A percentile compares a stretch with the other conserved stretches of the same genome.
phyloP scores from a whole-genome alignment of 1,284 basidiomycete species.

The Singerocomus inundabilis region DNA sequence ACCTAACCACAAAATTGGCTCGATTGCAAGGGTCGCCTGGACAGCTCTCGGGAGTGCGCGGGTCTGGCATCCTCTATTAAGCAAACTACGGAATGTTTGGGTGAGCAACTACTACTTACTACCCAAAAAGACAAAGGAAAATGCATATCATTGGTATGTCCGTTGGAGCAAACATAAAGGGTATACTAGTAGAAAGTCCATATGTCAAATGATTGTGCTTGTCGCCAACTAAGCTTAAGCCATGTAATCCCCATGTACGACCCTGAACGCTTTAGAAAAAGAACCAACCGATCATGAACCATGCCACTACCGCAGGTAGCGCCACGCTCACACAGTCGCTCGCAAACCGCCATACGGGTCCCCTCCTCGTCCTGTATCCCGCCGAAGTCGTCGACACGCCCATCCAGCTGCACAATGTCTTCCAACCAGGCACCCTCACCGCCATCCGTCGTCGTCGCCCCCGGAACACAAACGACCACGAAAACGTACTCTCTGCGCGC shows the following conservation, averaged over 20 bases:
- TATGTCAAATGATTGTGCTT: slow-evolving; percentile 7
- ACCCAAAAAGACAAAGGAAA: not conserved
- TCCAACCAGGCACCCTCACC: slow-evolving; percentile 36
- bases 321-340: slow-evolving; percentile 28
- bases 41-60: no score
- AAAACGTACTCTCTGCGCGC: slow-evolving; percentile 16
- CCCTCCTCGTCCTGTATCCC: not conserved
- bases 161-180: no score
- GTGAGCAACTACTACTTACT: not conserved
- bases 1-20: no score
- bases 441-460: slow-evolving; percentile 43
- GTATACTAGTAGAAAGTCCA: no score
- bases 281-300: slow-evolving; percentile 29
- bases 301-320: slow-evolving; percentile 27
- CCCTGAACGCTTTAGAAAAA: slow-evolving; percentile 20
- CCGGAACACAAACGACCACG: slow-evolving; percentile 42
- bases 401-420: slow-evolving; percentile 6
- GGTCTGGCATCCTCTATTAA: no score
- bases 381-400: not conserved
- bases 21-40: no score
- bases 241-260: not conserved
- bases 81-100: no score
- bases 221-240: not conserved
- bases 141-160: not conserved
- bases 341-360: slow-evolving; percentile 23